Conservation (phyloP, 2,329 filamentous ascomycete genomes). For the Pseudogymnoascus pannorum region DNA sequence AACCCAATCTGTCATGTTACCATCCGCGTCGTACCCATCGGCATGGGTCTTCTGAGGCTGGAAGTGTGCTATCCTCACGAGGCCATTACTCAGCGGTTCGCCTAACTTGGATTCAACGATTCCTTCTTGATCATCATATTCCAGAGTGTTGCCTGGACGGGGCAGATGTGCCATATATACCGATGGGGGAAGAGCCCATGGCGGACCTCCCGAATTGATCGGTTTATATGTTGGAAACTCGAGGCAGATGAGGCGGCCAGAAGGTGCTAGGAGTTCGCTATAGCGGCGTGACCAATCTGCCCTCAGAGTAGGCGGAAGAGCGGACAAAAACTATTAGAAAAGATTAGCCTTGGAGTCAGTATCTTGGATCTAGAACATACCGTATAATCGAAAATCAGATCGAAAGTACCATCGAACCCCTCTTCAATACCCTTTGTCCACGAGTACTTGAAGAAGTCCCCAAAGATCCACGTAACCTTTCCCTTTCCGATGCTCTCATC, state of each 20-base stretch:
- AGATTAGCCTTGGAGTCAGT: neutral
- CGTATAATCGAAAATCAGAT: conserved; percentile 59
- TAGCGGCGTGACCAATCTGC: conserved; percentile 48
- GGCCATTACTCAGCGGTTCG: conserved; percentile 31
- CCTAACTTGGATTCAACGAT: conserved; percentile 41
- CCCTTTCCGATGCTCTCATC: conserved; percentile 40
- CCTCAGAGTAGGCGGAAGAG: conserved; percentile 47
- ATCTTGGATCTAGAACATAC: conserved; percentile 33
- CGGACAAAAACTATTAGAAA: conserved; percentile 50
- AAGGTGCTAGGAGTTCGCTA: conserved; percentile 40
- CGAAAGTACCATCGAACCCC: conserved; percentile 44
- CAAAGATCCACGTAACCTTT: conserved; percentile 46
- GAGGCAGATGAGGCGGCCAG: conserved; percentile 54
- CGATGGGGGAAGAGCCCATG: conserved; percentile 61
- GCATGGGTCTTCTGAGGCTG: conserved; percentile 44
- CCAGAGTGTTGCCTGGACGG: conserved; percentile 59
- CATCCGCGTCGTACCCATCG: conserved; percentile 38
- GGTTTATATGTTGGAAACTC: conserved; percentile 73
- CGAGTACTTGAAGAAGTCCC: conserved; percentile 60
- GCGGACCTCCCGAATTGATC: conserved; percentile 59
- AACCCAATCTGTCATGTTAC: conserved; percentile 44
- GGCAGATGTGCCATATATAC: conserved; percentile 67
- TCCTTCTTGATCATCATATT: conserved; percentile 50
- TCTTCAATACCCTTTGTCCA: conserved; percentile 36
- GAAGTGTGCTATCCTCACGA: conserved; percentile 41